Conservation (phyloP, 352 stramenopile genomes). For the Pythium aquatile region DNA sequence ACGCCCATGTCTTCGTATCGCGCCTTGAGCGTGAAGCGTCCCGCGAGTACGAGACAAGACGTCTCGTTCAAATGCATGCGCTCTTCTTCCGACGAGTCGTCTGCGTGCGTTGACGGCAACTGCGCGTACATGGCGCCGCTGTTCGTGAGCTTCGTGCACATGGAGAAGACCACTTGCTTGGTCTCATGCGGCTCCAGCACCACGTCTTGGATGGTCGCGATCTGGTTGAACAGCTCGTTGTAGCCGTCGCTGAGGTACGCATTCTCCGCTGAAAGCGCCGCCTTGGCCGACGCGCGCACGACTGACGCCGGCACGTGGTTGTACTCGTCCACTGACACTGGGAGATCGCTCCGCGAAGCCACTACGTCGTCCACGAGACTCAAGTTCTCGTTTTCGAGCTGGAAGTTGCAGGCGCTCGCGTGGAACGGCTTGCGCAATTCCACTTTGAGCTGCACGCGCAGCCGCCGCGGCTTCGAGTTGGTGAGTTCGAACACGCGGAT, state of each 20-base stretch:
- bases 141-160: slow-evolving; percentile 62
- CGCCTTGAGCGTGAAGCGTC: slow-evolving; percentile 55
- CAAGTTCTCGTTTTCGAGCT: slow-evolving; percentile 88
- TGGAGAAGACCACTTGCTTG: slow-evolving; percentile 68
- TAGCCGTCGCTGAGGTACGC: slow-evolving; percentile 84
- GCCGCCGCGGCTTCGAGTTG: slow-evolving; percentile 49
- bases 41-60: slow-evolving; percentile 71
- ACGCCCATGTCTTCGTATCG: slow-evolving; percentile 24
- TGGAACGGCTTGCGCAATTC: slow-evolving; percentile 86
- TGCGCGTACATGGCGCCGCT: slow-evolving; percentile 24
- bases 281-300: slow-evolving; percentile 64
- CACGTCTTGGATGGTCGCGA: slow-evolving; percentile 62
- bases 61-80: slow-evolving; percentile 80
- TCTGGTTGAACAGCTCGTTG: slow-evolving; percentile 90
- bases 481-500: slow-evolving; percentile 80
- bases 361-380: slow-evolving; percentile 42
- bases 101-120: slow-evolving; percentile 25
- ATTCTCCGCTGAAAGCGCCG: slow-evolving; percentile 69
- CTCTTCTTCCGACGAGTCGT: slow-evolving; percentile 84
- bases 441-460: slow-evolving; percentile 65
- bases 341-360: slow-evolving; percentile 2
- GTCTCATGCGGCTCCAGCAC: slow-evolving; percentile 64
- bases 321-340: slow-evolving; percentile 52
- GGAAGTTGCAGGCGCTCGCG: slow-evolving; percentile 69
- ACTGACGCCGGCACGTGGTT: slow-evolving; percentile 76